Conservation (phyloP, 2,329 filamentous ascomycete genomes). For the Fusarium stilboides region DNA sequence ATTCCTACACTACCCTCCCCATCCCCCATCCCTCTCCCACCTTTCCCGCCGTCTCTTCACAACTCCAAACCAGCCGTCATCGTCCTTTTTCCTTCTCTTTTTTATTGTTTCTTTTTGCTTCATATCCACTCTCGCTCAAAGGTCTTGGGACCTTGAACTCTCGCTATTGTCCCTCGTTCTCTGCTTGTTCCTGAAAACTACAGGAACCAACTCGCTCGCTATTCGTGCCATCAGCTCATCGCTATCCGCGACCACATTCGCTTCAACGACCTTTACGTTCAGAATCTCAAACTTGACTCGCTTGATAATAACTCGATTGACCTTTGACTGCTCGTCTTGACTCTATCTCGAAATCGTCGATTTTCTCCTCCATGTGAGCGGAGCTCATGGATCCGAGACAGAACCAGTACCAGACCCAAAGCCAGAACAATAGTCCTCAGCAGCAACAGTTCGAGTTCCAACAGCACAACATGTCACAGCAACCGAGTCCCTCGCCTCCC, state of each 20-base stretch:
- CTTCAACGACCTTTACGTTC: conserved; percentile 29
- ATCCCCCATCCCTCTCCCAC: conserved; percentile 34
- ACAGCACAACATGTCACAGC: conserved; percentile 46
- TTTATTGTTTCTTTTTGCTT: conserved; percentile 36
- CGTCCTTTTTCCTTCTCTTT: conserved; percentile 28
- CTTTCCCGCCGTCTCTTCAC: conserved; percentile 34
- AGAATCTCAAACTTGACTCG: background rate
- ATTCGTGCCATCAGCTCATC: conserved; percentile 35
- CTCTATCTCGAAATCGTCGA: conserved; percentile 43
- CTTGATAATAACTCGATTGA: background rate
- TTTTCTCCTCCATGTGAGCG: conserved; percentile 49
- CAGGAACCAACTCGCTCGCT: conserved; percentile 29
- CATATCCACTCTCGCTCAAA: conserved; percentile 39
- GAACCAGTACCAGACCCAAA: conserved; percentile 31
- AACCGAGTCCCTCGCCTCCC: conserved; percentile 44
- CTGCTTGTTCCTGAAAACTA: conserved; percentile 25
- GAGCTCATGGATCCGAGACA: conserved; percentile 54
- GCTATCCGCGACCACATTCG: conserved; percentile 38
- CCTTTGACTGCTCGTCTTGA: conserved; percentile 24
- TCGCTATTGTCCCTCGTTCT: conserved; percentile 44
- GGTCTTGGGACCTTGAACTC: conserved; percentile 39
- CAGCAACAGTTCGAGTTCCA: conserved; percentile 43
- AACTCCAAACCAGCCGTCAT: conserved; percentile 37
- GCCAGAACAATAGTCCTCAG: conserved; percentile 49
- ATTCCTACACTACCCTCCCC: conserved; percentile 44